Base-by-base conservation (phyloP, 225 moss, liverwort and hornwort species). In the Sphagnum tenellum region DNA sequence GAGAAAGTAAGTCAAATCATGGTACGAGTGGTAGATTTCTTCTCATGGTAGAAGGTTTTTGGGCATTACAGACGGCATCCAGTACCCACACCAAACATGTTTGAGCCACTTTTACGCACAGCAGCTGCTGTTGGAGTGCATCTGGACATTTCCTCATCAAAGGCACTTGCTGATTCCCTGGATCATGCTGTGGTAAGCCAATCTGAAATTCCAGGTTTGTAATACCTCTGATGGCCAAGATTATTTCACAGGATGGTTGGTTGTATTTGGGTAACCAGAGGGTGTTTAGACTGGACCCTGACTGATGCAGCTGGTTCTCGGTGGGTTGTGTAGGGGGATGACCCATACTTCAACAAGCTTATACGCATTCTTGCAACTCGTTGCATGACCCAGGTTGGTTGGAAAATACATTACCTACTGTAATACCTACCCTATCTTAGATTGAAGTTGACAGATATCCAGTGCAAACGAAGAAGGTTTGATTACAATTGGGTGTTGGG, bases 271-370 rank as follows among this genome's bases (percentile, higher is more conserved):
- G 29, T 29, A 29, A 29, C 29, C 29, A 29, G 29, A 29, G 29
- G 29, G 29, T 29, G 29, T 29, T 1, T 29, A 29, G 29, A 29
- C 29, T 29, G 29, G 29, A 29, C 29, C 29, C 29, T 29, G 29
- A 29, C 29, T 75, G 64, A 77, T 63, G 49, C 5, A 3, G 12
- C 12, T 57, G 3, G 3, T 73, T 6, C 53, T 63, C 59, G 60
- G 6, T 71, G 47, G 11, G 49, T 52, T 29, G 47, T 67, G 61
- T 71, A 94, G 94, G 83, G 82, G 45, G 79, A 74, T 58, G 98
- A 98, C 77, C 98, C 93, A 14, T 98, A 93, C 69, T 98, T 98
- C 79, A 98, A 98, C 87, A 98, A 93, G 75, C 90, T 98, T 5
- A 93, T 98, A 72, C 88, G 98, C 47, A 98, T 98, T 45, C 81